Evolutionary conservation across 1,284 basidiomycete genomes (phyloP), one percentile per base, ranked within the genome.

Genomic region (Cutaneotrichosporon daszewskae): DNA sequence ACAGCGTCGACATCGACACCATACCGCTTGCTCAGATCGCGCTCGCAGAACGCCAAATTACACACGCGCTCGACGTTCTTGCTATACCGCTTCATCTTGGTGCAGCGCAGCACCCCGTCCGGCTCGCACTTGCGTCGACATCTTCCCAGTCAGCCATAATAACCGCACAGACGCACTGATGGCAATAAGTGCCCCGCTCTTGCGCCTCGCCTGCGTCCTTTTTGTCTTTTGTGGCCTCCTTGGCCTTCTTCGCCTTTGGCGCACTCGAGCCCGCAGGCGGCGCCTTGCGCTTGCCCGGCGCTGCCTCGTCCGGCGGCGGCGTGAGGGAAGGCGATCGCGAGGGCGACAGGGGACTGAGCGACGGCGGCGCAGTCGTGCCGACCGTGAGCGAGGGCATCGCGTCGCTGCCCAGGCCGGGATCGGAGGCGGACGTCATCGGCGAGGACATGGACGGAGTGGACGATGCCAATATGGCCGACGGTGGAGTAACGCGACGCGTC

Each of bases 41-140:
- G 45, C 26, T 50, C 43, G 43, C 64, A 66, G 36, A 49, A 66
- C 5, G 59, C 58, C 8, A 57, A 37, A 40, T 60, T 59, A 41
- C 64, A 66, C 5, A 53, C 43, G 17, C 52, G 41, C 9, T 40
- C 31, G 0, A 51, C 43, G 7, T 23, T 36, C 40, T 55, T 55
- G 4, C 39, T 35, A 29, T 51, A 47, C 27, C 50, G 40, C 26
- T 55, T 56, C 20, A 59, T 37, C 13, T 51, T 48, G 5, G 61
- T 65, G 43, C 60, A 65, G 7, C 58, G 53, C 4, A 64, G 43
- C n/a, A 55, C 53, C 17, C 29, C 24, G 14, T 48, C 50, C 2
- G 50, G 50, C 13, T 52, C 50, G 18, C 36, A 35, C 18, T 39
- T 38, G 3, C 43, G 42, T n/a, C 48, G 48, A 35, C 48, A 49